Base-by-base conservation (phyloP, 2,329 filamentous ascomycete species). In the Lecanicillium sp. region DNA sequence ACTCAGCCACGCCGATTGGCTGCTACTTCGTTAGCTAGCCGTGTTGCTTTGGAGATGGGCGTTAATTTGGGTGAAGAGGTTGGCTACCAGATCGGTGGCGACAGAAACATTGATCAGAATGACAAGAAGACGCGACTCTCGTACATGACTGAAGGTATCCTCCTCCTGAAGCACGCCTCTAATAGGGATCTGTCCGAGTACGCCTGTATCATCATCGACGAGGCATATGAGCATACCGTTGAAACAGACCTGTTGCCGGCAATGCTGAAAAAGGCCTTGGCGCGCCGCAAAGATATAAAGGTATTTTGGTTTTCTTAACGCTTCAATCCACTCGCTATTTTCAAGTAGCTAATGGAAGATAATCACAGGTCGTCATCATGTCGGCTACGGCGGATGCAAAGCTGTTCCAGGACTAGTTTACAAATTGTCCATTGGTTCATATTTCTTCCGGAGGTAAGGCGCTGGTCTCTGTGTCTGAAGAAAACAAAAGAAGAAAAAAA, bases 191-290 rank as follows among this genome's bases (percentile, higher is more conserved):
- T 98, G 30, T 90, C 96, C 59, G 85, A 86, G 48, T 98, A 98
- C 58, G 94, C 89, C 12, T 95, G 89, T 57, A 88, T 98, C 52
- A 98, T 98, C 60, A 96, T 98, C 90, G 92, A 98, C 57, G 92
- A 98, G 67, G 92, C 92, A 5, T 92, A 98, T 71, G 92, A 98
- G 62, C 77, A 92, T 58, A 90, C 92, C 1, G 65, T 98, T 35
- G 96, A 98, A 54, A 98, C 92, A 0, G 92, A 98, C 59, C 89
- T 98, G 14, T 66, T 98, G 13, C 94, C 98, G 85, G 92, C 92
- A 1, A 65, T 98, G 20, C 90, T 98, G 65, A 98, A 96, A 61
- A 96, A 98, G 63, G 89, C 96, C 3, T 66, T 98, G 33, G 83
- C 90, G 45, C 74, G 90, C 37, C 77, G 92, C 43, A 76, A 88